Base-by-base conservation (phyloP, 805 yeast genomes). In the Alloascoidea hylecoeti region DNA sequence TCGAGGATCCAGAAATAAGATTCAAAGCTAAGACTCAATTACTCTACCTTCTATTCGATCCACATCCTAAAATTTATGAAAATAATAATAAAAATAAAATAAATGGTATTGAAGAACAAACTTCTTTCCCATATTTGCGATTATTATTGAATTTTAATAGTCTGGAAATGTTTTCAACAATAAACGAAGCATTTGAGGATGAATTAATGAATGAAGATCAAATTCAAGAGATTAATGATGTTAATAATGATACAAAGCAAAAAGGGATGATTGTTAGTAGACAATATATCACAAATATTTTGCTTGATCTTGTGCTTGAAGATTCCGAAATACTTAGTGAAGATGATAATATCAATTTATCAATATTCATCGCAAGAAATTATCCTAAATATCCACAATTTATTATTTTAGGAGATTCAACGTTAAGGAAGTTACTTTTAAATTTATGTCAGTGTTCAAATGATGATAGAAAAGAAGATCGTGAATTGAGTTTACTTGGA, bases 131-230 rank as follows among this genome's bases (percentile, higher is more conserved):
- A 0, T 78, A 82, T 48, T 56, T 86, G n/a, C 63, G 60, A 33
- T 45, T 65, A 9, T 58, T 86, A 13, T 52, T 85, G n/a, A 58
- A 61, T 32, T 66, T 55, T 45, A 69, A 79, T 44, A 63, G 80
- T 3, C 60, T 68, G n/a, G 69, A 68, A 30, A 70, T 78, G 57
- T 65, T 88, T 27, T 62, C 78, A 0, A 69, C 82, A 14, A 53
- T 92, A 41, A 79, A 85, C 53, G 94, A 82, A 52, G 79, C 81
- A 5, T 77, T 89, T 50, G 96, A 89, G 51, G 94, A 85, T 51
- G 58, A 80, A 0, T 62, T 71, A 33, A 54, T 89, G 40, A 84
- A 86, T 52, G 85, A 75, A 15, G 75, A 72, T 35, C 68, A 61
- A 36, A 33, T 27, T 15, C 18, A 27, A 46, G 50, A 6, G 40